Percentiles rank a stretch among this genome's conserved stretches.
phyloP scores from a whole-genome alignment of 192 early-diverging fungal genomes.

The Coemansia sp. region DNA sequence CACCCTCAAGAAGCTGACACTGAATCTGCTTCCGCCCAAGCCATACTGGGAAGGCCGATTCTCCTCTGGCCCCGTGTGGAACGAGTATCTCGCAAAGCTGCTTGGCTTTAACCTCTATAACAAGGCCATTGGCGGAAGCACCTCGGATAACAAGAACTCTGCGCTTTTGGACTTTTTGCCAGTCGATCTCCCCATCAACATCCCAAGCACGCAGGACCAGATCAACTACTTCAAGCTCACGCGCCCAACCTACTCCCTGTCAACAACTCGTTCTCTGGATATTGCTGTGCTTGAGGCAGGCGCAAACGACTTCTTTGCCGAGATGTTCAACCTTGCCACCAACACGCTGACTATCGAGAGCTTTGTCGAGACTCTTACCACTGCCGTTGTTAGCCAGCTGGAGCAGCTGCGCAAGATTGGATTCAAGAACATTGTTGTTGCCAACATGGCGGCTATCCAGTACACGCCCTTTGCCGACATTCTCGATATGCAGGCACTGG shows the following conservation, averaged over 20 bases:
- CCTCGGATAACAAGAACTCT: slow-evolving; percentile 22
- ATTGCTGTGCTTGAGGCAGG: slow-evolving; percentile 37
- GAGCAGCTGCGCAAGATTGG: slow-evolving; percentile 36
- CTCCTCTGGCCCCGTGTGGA: slow-evolving; percentile 32
- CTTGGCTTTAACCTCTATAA: slow-evolving; percentile 24
- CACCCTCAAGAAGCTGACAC: slow-evolving; percentile 24
- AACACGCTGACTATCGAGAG: slow-evolving; percentile 14
- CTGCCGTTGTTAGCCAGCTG: slow-evolving; percentile 27
- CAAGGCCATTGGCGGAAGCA: slow-evolving; percentile 30
- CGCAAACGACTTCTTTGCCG: slow-evolving; percentile 37
- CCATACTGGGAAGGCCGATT: slow-evolving; percentile 45
- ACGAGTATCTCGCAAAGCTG: slow-evolving; percentile 40
- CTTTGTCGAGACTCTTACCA: slow-evolving; percentile 28
- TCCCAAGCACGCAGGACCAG: slow-evolving; percentile 42
- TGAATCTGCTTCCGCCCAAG: slow-evolving; percentile 23
- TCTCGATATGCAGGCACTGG: slow-evolving; percentile 14
- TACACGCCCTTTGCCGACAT: slow-evolving; percentile 30
- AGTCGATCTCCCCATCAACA: slow-evolving; percentile 18
- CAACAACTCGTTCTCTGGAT: slow-evolving; percentile 19
- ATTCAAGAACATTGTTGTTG: slow-evolving; percentile 45
- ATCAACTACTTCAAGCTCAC: slow-evolving; percentile 35
- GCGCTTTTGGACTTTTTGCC: slow-evolving; percentile 13
- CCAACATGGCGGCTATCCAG: slow-evolving; percentile 39
- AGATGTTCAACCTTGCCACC: slow-evolving; percentile 24
- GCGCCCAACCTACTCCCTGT: slow-evolving; percentile 10